These are phyloP conservation scores for Microdochium paspali DNA, from an alignment of 2,329 filamentous ascomycete genomes.

Conservation along the genomic window DNA sequence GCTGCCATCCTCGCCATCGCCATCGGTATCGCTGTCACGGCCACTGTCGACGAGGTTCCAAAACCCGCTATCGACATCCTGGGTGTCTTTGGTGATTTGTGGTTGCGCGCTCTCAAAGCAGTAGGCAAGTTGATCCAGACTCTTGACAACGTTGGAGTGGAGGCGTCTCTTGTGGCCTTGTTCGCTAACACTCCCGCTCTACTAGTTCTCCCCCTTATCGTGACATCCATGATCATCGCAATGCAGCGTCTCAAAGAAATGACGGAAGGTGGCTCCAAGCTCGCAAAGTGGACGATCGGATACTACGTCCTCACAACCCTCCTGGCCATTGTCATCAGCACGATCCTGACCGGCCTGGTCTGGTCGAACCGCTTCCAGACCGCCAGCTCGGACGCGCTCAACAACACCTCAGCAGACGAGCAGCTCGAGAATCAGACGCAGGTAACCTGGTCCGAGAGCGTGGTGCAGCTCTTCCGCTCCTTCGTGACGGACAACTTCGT, in stretches of 20 bases:
- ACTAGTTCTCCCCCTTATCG: conserved; percentile 39
- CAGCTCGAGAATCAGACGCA: conserved; percentile 22
- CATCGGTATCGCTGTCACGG: conserved; percentile 36
- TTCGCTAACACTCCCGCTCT: not conserved
- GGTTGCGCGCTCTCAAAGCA: conserved; percentile 37
- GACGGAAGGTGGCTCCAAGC: conserved; percentile 28
- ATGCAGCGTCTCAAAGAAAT: conserved; percentile 37
- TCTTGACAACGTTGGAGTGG: too few relatives aligned
- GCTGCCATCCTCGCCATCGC: conserved; percentile 37
- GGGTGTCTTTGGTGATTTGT: conserved; percentile 38
- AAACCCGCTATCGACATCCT: conserved; percentile 29
- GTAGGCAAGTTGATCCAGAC: conserved; percentile 27
- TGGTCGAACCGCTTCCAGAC: conserved; percentile 35
- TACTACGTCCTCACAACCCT: conserved; percentile 42
- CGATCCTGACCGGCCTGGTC: conserved; percentile 33
- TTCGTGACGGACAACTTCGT: conserved; percentile 40
- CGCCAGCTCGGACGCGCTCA: conserved; percentile 22
- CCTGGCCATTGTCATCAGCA: conserved; percentile 35
- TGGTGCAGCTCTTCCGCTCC: conserved; percentile 37
- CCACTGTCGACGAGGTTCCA: conserved; percentile 30
- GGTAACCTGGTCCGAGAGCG: conserved; percentile 28
- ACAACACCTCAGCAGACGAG: not conserved
- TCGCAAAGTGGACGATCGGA: conserved; percentile 37
- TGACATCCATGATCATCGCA: conserved; percentile 41
- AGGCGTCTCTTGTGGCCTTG: not conserved